phyloP scores from a whole-genome alignment of 2,329 filamentous ascomycete genomes.

The Annulohypoxylon truncatum region DNA sequence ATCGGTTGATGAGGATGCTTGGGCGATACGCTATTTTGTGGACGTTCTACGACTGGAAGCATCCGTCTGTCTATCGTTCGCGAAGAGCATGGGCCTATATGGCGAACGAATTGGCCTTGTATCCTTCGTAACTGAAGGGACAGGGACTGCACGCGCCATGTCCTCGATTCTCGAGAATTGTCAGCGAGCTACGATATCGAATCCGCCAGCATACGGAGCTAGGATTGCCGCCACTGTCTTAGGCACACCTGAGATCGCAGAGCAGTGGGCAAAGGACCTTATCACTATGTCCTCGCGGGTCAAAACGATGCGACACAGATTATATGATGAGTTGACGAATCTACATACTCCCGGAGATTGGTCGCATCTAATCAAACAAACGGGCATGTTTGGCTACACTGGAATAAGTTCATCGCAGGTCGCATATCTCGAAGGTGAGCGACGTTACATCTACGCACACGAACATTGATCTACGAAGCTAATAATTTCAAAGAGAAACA shows the following conservation, averaged over 20 bases:
- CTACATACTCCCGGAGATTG: conserved; percentile 53
- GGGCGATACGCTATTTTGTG: conserved; percentile 49
- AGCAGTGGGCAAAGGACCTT: conserved; percentile 53
- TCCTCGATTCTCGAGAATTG: conserved; percentile 50
- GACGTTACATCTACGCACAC: not conserved
- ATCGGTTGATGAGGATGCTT: conserved; percentile 48
- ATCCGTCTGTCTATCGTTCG: conserved; percentile 69
- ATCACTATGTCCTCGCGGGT: conserved; percentile 54
- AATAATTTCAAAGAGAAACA: conserved; percentile 44
- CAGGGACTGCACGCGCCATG: conserved; percentile 31
- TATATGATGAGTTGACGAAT: conserved; percentile 50
- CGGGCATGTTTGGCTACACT: conserved; percentile 58
- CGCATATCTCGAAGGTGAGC: conserved; percentile 47
- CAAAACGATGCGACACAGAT: conserved; percentile 49
- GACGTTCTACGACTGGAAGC: conserved; percentile 59
- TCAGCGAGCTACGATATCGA: conserved; percentile 52
- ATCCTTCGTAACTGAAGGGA: conserved; percentile 44
- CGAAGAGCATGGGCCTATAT: conserved; percentile 67
- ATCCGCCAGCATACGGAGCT: conserved; percentile 52
- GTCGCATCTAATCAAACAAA: conserved; percentile 53
- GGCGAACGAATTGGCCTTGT: conserved; percentile 53
- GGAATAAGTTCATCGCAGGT: conserved; percentile 63
- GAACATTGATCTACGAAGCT: not conserved
- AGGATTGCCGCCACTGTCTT: conserved; percentile 52
- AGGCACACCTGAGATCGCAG: conserved; percentile 41